Percentiles rank a stretch among this genome's conserved stretches.
These are phyloP conservation scores for Mallotus nudiflorus DNA, from an alignment of 345 rosid genomes.

Conservation along the genomic window DNA sequence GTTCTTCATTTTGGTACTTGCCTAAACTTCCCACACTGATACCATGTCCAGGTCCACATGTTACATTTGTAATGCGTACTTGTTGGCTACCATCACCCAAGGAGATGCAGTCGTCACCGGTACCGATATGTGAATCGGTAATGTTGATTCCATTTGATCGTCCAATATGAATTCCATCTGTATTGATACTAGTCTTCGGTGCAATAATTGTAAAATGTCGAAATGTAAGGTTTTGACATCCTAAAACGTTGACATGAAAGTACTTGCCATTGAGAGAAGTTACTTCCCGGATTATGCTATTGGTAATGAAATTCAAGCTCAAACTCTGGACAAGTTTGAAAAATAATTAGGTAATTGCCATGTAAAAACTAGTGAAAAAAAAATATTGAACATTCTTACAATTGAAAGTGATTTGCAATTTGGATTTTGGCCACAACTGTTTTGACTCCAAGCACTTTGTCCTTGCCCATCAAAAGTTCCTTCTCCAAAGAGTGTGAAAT, in stretches of 20 bases:
- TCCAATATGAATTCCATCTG: neutral
- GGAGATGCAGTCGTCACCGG: constrained; percentile 1
- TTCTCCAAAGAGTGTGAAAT: neutral
- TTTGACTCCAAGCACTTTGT: neutral
- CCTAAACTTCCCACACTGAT: neutral
- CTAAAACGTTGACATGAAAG: neutral
- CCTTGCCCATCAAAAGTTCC: constrained; percentile 1
- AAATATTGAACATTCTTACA: neutral
- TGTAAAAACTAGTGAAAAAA: too few relatives aligned
- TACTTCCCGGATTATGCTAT: neutral
- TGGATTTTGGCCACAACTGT: neutral
- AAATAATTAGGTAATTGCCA: neutral
- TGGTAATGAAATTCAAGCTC: neutral
- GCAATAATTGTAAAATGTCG: neutral
- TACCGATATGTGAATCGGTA: neutral
- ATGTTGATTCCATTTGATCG: neutral
- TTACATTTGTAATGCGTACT: neutral
- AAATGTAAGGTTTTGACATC: neutral
- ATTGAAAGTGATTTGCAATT: neutral
- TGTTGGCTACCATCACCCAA: neutral
- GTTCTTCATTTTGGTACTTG: neutral
- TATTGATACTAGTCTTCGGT: neutral
- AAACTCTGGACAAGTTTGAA: neutral
- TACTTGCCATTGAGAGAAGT: neutral
- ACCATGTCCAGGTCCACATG: neutral